Percentiles rank a stretch among this genome's conserved stretches.
These are phyloP conservation scores for Ascochyta clinopodiicola DNA, from an alignment of 2,329 filamentous ascomycete species.

Conservation along the genomic window DNA sequence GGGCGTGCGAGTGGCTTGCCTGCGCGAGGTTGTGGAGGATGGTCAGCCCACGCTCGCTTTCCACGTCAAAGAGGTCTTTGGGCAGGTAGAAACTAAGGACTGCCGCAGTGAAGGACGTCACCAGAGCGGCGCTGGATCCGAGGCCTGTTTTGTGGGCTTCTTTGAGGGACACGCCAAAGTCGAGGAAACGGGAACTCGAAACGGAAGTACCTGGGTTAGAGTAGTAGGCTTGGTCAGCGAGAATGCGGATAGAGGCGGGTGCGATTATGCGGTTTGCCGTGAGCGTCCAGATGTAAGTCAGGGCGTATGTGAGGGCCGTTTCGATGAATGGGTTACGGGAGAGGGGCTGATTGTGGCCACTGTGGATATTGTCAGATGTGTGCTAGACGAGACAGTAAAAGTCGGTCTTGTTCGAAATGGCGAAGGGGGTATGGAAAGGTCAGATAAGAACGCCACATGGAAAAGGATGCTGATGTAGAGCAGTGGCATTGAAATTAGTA, in stretches of 20 bases:
- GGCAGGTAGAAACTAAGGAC: conserved; percentile 79
- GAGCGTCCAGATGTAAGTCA: conserved; percentile 75
- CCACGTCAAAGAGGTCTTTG: conserved; percentile 61
- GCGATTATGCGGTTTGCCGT: conserved; percentile 62
- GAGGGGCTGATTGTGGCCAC: conserved; percentile 50
- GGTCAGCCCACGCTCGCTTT: conserved; percentile 60
- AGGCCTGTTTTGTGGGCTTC: conserved; percentile 94
- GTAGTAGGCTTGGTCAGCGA: conserved; percentile 97
- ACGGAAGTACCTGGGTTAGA: conserved; percentile 57
- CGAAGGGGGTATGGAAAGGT: no score
- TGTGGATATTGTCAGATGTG: conserved; percentile 17
- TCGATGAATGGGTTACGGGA: conserved; percentile 85
- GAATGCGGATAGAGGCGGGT: conserved; percentile 79
- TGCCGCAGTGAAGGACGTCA: conserved; percentile 82
- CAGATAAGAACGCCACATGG: no score
- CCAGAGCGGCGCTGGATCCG: conserved; percentile 91
- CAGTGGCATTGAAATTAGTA: no score
- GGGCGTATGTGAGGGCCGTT: conserved; percentile 83
- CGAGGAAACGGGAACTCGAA: conserved; percentile 66
- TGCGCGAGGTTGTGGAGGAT: conserved; percentile 92
- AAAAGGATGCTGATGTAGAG: no score
- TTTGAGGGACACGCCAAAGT: conserved; percentile 76
- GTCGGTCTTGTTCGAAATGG: no score
- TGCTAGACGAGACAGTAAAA: no score
- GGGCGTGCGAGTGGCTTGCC: conserved; percentile 90